phyloP scores from a whole-genome alignment of 345 rosid genomes.

The Raphanus sativus region DNA sequence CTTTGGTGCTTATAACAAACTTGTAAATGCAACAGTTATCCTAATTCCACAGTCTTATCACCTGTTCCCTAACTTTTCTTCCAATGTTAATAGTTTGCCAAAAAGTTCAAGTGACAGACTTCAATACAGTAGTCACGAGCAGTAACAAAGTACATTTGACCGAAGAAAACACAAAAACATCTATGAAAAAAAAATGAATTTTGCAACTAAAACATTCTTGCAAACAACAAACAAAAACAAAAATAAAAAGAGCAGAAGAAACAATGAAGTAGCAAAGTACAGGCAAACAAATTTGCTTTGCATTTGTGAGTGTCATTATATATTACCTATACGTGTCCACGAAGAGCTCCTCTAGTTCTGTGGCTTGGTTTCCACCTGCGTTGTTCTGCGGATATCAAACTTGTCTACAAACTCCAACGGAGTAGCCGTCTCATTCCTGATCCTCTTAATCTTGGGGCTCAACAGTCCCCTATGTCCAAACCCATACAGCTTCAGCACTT shows the following conservation, averaged over 20 bases:
- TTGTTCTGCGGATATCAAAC: background rate
- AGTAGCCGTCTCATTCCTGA: background rate
- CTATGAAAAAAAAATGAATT: background rate
- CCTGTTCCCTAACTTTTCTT: background rate
- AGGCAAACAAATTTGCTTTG: background rate
- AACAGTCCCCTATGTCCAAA: background rate
- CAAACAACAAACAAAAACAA: background rate
- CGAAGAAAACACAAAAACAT: background rate
- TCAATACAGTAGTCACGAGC: background rate
- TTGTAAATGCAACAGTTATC: background rate
- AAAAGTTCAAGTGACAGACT: background rate
- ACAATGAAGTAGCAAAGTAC: background rate
- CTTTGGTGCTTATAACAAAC: background rate
- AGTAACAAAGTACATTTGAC: background rate
- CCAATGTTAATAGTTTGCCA: slow-evolving; percentile 5
- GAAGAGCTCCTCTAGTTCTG: background rate
- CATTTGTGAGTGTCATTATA: background rate
- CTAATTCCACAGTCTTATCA: background rate
- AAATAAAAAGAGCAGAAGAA: background rate
- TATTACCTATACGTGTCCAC: background rate
- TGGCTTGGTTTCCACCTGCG: background rate
- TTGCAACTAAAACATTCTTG: background rate
- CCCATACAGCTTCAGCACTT: background rate
- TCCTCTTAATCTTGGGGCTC: background rate
- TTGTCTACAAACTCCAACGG: background rate